Percentiles rank a stretch among this genome's conserved stretches.
phyloP scores from a whole-genome alignment of 2,329 filamentous ascomycete genomes.

The Orbilia oligospora region DNA sequence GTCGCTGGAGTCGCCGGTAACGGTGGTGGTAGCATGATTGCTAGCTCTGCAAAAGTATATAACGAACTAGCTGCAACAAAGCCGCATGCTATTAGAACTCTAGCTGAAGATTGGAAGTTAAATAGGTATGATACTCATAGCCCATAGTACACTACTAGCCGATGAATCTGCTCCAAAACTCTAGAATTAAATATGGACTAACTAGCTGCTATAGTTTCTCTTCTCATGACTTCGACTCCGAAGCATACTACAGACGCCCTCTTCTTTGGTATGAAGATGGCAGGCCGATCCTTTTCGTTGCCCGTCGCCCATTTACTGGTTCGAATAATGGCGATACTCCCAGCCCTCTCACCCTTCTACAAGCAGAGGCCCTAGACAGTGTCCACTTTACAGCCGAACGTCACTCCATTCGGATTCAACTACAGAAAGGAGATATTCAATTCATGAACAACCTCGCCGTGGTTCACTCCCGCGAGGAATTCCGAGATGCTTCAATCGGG shows the following conservation, averaged over 20 bases:
- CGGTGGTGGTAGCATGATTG: slow-evolving; percentile 72
- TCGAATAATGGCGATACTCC: slow-evolving; percentile 72
- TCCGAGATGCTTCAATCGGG: slow-evolving; percentile 65
- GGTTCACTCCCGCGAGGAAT: slow-evolving; percentile 69
- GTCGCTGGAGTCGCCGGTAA: slow-evolving; percentile 69
- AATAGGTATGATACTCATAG: slow-evolving; percentile 67
- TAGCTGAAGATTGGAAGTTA: slow-evolving; percentile 70
- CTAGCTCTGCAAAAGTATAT: slow-evolving; percentile 72
- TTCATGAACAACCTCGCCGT: slow-evolving; percentile 70
- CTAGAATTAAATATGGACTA: too few species aligned
- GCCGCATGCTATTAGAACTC: slow-evolving; percentile 71
- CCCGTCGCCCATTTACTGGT: slow-evolving; percentile 73
- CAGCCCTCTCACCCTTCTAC: slow-evolving; percentile 70
- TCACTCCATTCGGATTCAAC: slow-evolving; percentile 66
- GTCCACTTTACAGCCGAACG: slow-evolving; percentile 68
- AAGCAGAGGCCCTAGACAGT: slow-evolving; percentile 69
- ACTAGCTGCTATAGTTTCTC: slow-evolving; percentile 32
- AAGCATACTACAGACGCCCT: slow-evolving; percentile 68
- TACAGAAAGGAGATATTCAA: slow-evolving; percentile 68
- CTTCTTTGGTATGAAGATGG: slow-evolving; percentile 73
- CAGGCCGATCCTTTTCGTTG: slow-evolving; percentile 74
- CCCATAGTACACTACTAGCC: too few species aligned
- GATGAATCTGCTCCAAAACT: too few species aligned
- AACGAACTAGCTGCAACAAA: slow-evolving; percentile 71
- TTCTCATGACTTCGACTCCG: slow-evolving; percentile 49